phyloP scores from a whole-genome alignment of 1,284 basidiomycete species.

The Earliella scabrosa region DNA sequence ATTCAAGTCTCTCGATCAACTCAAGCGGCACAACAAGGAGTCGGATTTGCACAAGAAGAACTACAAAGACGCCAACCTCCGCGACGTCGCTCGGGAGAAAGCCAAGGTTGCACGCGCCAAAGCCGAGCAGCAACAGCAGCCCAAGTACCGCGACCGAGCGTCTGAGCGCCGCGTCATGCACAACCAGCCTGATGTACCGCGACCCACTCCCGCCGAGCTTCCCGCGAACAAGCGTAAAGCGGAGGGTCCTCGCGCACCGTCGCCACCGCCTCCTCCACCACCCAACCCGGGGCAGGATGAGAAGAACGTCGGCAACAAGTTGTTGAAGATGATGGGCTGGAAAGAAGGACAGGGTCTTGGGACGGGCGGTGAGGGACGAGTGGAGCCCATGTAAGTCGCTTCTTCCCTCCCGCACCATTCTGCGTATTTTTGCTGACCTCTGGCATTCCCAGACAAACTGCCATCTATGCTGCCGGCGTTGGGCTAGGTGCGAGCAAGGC shows the following conservation, averaged over 20 bases:
- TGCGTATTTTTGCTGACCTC: not conserved
- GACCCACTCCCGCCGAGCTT: conserved; percentile 40
- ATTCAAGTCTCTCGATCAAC: conserved; percentile 85
- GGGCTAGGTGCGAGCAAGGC: conserved; percentile 90
- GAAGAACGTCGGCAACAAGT: conserved; percentile 86
- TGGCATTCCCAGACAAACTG: conserved; percentile 59
- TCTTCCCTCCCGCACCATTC: not conserved
- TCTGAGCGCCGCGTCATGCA: conserved; percentile 87
- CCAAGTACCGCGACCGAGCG: conserved; percentile 91
- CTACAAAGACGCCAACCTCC: conserved; percentile 68
- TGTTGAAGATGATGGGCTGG: conserved; percentile 97
- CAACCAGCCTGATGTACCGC: conserved; percentile 86
- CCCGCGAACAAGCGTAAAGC: conserved; percentile 46
- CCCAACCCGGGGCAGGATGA: conserved; percentile 76
- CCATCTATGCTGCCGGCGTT: conserved; percentile 84
- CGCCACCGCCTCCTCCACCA: conserved; percentile 64
- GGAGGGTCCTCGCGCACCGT: conserved; percentile 66
- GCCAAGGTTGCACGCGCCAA: conserved; percentile 51
- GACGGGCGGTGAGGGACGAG: conserved; percentile 76
- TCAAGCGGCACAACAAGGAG: conserved; percentile 86
- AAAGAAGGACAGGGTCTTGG: conserved; percentile 88
- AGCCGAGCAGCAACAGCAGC: conserved; percentile 38
- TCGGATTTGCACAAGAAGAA: conserved; percentile 97
- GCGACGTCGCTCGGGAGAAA: conserved; percentile 79
- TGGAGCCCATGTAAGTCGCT: conserved; percentile 77